phyloP scores from a whole-genome alignment of 148 eudicot species.

The Suaeda aralocaspica region DNA sequence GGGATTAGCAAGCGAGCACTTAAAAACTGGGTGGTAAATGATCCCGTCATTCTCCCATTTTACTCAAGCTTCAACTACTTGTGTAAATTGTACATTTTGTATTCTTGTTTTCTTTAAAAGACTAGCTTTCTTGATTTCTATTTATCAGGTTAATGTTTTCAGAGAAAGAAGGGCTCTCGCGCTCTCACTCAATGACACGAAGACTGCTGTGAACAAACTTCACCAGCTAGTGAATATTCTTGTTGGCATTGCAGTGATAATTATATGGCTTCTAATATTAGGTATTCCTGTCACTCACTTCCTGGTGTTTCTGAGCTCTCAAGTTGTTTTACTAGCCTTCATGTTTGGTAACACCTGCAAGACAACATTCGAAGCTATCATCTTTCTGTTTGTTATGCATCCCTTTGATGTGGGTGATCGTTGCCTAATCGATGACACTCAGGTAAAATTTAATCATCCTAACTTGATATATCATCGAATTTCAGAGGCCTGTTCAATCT shows the following conservation, averaged over 20 bases:
- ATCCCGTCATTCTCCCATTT: not conserved
- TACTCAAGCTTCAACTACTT: not conserved
- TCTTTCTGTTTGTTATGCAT: conserved; percentile 63
- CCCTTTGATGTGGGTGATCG: conserved; percentile 36
- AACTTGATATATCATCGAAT: no score
- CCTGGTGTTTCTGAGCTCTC: conserved; percentile 60
- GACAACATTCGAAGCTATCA: conserved; percentile 80
- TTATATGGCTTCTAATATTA: conserved; percentile 67
- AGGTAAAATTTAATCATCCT: conserved; percentile 34
- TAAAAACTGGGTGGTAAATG: conserved; percentile 84
- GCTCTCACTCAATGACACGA: conserved; percentile 74
- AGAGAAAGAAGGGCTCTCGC: conserved; percentile 79
- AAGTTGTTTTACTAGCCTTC: conserved; percentile 53
- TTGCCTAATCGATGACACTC: conserved; percentile 52
- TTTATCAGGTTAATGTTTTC: conserved; percentile 59
- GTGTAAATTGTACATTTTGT: no score
- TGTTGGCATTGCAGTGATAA: conserved; percentile 39
- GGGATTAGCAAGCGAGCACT: conserved; percentile 78
- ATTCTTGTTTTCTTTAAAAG: not conserved
- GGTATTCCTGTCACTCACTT: conserved; percentile 56
- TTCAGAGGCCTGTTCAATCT: not conserved
- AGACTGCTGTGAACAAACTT: conserved; percentile 78
- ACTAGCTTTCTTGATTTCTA: not conserved
- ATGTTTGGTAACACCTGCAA: conserved; percentile 71
- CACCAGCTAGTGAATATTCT: conserved; percentile 55